Base-by-base conservation (phyloP, 2,329 filamentous ascomycete genomes). In the Ophiostoma piceae region DNA sequence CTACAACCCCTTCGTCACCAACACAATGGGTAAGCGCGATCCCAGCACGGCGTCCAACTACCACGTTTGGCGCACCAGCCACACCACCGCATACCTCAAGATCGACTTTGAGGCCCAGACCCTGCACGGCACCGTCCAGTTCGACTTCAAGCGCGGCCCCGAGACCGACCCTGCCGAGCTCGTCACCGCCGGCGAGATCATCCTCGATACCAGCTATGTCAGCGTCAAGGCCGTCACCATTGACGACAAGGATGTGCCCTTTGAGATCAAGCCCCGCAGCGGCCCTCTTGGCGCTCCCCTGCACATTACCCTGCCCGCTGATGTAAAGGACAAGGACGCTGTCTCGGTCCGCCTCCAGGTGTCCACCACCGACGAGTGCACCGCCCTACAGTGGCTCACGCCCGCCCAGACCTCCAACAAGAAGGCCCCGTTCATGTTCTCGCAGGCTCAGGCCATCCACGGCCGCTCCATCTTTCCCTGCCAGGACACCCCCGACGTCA, bases 361-460 rank as follows among this genome's bases (percentile, higher is more conserved):
- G 39, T 85, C 91, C 74, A 98, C 95, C 5, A 98, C 95, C 0
- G 86, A 90, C 68, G 86, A 91, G 76, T 97, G 94, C 79, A 96
- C 94, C 12, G 94, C 94, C 11, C 83, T 99, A 72, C 94, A 98
- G 80, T 99, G 95, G 94, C 85, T 99, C 79, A 94, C 91, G 0
- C 92, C 93, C 1, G 90, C 90, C 41, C 95, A 98, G 82, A 98
- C 95, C 0, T 92, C 92, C 71, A 97, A 96, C 85, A 94, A 93
- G 82, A 95, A 93, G 80, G 91, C 96, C 74, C 94, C 94, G 0
- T 98, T 97, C 80, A 94, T 98, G 89, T 98, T 98, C 82, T 96
- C 92, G 64, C 95, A 98, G 82, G 97, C 94, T 79, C 94, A 99
- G 83, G 94, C 94, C 69, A 98, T 97, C 76, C 94, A 98, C 76